These are phyloP conservation scores for Panellus pusillus DNA, from an alignment of 768 basidiomycete genomes.

Conservation along the genomic window DNA sequence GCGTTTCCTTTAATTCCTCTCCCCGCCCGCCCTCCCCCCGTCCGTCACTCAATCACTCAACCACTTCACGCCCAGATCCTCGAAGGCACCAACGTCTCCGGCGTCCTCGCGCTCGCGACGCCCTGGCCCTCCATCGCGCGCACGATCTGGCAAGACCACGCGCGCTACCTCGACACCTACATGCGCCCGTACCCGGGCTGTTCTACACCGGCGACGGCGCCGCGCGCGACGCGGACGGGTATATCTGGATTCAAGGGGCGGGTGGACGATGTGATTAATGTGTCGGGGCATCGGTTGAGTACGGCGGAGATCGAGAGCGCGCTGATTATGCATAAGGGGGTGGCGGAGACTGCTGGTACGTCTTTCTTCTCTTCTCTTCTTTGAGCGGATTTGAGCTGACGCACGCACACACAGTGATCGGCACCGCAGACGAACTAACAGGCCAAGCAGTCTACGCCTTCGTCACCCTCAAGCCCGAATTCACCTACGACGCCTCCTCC, in stretches of 20 bases:
- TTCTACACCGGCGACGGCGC: constrained; percentile 99
- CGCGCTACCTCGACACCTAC: constrained; percentile 62
- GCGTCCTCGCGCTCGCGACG: constrained; percentile 79
- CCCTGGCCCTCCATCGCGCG: constrained; percentile 98
- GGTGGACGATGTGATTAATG: constrained; percentile 97
- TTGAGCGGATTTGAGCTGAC: neutral
- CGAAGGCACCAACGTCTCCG: constrained; percentile 82
- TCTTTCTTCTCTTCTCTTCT: neutral
- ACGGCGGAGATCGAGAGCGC: constrained; percentile 99
- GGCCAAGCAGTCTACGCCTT: constrained; percentile 95
- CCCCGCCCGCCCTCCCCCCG: neutral
- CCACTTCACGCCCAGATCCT: no score
- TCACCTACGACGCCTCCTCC: constrained; percentile 75
- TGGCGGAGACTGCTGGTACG: constrained; percentile 87
- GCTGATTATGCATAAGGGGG: constrained; percentile 90
- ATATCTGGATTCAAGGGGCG: constrained; percentile 99
- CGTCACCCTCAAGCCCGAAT: constrained; percentile 94
- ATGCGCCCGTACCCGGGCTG: constrained; percentile 82
- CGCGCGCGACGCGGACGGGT: constrained; percentile 90
- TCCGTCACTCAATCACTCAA: no score
- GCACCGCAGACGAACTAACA: constrained; percentile 82
- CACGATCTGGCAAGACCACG: constrained; percentile 90
- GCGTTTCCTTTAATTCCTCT: constrained; percentile 11
- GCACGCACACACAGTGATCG: constrained; percentile 54
- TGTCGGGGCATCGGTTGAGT: constrained; percentile 94